phyloP scores from a whole-genome alignment of 192 early-diverging fungal genomes.

The Linnemannia exigua region DNA sequence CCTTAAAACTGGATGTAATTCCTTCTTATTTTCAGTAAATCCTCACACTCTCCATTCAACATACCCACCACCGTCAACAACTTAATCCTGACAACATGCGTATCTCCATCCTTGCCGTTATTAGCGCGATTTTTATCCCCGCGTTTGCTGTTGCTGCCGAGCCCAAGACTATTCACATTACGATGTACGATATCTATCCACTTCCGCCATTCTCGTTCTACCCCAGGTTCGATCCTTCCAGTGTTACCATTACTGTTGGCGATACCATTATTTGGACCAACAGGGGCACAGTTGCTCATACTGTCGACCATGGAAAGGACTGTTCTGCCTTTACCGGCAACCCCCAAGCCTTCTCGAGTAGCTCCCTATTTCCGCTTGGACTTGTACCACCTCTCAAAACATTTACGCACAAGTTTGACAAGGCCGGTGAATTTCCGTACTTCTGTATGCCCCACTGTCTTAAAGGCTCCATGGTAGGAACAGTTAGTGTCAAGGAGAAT shows the following conservation, averaged over 20 bases:
- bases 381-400: background rate
- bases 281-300: background rate
- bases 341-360: background rate
- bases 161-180: constrained; percentile 12
- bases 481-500: background rate
- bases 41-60: background rate
- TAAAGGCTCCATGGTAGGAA: background rate
- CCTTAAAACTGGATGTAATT: constrained; percentile 4
- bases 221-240: background rate
- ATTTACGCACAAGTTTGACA: constrained; percentile 8
- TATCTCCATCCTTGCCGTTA: background rate
- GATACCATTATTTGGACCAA: constrained; percentile 13
- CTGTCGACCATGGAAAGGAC: background rate
- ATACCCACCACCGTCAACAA: constrained; percentile 8
- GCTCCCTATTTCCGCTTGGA: too few species aligned
- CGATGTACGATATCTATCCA: background rate
- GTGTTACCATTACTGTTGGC: constrained; percentile 2
- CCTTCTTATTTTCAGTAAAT: constrained; percentile 1
- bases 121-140: background rate
- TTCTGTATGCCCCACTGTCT: constrained; percentile 9
- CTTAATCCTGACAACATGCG: constrained; percentile 2
- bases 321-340: background rate
- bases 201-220: too few species aligned
- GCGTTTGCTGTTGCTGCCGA: constrained; percentile 10
- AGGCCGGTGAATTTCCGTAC: constrained; percentile 5